Evolutionary conservation across 2,329 filamentous ascomycete genomes (phyloP).

Genomic region (Rasamsonia emersonii): DNA sequence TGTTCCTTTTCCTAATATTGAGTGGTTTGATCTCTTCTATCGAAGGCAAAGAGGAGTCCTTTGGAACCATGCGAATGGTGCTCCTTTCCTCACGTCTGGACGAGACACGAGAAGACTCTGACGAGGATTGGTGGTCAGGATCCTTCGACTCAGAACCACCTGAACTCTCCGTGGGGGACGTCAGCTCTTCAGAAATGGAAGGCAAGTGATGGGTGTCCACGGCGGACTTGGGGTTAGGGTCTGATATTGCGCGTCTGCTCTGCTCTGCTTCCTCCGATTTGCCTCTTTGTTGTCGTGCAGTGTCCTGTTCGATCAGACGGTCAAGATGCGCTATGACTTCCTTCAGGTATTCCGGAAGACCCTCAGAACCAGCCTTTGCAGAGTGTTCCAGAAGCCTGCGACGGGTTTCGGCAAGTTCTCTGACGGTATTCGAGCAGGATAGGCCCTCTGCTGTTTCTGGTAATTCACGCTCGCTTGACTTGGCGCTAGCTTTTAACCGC

Average conservation of each 20-base stretch:
- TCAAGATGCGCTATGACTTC: slow-evolving; percentile 55
- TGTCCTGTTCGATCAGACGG: slow-evolving; percentile 42
- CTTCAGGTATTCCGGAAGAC: slow-evolving; percentile 44
- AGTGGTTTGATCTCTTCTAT: slow-evolving; percentile 42
- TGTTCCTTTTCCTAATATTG: slow-evolving; percentile 44
- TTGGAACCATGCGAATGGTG: slow-evolving; percentile 51
- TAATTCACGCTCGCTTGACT: neutral
- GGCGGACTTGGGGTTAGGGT: slow-evolving; percentile 11
- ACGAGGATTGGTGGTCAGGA: slow-evolving; percentile 5
- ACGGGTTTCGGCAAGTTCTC: slow-evolving; percentile 51
- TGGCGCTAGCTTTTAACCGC: neutral
- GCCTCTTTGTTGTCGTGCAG: slow-evolving; percentile 9
- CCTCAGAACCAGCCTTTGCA: slow-evolving; percentile 35
- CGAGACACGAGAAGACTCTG: slow-evolving; percentile 5
- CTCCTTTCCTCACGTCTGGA: slow-evolving; percentile 20
- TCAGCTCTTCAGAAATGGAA: slow-evolving; percentile 43
- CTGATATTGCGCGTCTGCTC: slow-evolving; percentile 7
- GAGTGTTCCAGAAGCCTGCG: slow-evolving; percentile 47
- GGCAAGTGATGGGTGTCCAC: slow-evolving; percentile 30
- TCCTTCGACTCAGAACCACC: slow-evolving; percentile 9
- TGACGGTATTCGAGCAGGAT: slow-evolving; percentile 43
- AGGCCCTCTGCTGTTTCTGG: slow-evolving; percentile 15
- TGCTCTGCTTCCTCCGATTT: slow-evolving; percentile 5
- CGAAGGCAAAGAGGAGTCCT: slow-evolving; percentile 37
- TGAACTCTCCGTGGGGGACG: slow-evolving; percentile 10